phyloP scores from a whole-genome alignment of 108 stramenopile genomes.

The Skeletonema potamos region DNA sequence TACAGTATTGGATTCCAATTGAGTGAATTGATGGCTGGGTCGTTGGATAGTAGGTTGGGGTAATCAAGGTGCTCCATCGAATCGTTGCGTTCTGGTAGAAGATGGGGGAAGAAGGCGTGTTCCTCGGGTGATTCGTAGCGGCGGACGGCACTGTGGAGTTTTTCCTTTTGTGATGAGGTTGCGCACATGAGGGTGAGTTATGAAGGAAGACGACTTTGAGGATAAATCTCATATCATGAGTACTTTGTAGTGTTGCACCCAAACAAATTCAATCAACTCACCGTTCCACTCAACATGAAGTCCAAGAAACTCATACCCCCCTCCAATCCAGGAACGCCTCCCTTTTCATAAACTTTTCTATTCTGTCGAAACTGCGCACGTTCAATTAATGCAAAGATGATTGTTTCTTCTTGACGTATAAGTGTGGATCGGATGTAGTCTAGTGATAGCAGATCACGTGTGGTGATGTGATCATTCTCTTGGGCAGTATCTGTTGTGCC shows the following conservation, averaged over 20 bases:
- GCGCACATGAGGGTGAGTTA: too few relatives aligned
- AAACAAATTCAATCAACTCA: conserved; percentile 16
- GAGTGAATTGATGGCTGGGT: conserved; percentile 63
- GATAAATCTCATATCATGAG: too few relatives aligned
- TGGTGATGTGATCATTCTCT: conserved; percentile 66
- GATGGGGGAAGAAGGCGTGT: conserved; percentile 93
- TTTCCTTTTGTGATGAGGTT: too few relatives aligned
- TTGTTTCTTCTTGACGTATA: conserved; percentile 97
- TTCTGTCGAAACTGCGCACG: conserved; percentile 94
- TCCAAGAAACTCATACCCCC: conserved; percentile 84
- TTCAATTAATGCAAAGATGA: conserved; percentile 98
- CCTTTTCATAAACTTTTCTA: conserved; percentile 76
- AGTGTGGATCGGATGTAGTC: conserved; percentile 84
- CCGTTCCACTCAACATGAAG: conserved; percentile 94
- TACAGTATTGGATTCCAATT: conserved; percentile 92
- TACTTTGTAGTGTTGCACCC: too few relatives aligned
- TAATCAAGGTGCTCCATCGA: conserved; percentile 83
- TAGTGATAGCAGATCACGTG: conserved; percentile 78
- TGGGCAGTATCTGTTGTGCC: background rate
- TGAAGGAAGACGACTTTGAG: too few relatives aligned
- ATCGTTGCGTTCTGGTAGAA: conserved; percentile 67
- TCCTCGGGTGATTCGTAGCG: conserved; percentile 99
- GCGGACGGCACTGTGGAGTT: conserved; percentile 89
- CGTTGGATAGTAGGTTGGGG: conserved; percentile 71
- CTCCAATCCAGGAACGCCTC: conserved; percentile 63